Evolutionary conservation across 2,329 filamentous ascomycete species (phyloP).

Genomic region (Tolypocladium album): DNA sequence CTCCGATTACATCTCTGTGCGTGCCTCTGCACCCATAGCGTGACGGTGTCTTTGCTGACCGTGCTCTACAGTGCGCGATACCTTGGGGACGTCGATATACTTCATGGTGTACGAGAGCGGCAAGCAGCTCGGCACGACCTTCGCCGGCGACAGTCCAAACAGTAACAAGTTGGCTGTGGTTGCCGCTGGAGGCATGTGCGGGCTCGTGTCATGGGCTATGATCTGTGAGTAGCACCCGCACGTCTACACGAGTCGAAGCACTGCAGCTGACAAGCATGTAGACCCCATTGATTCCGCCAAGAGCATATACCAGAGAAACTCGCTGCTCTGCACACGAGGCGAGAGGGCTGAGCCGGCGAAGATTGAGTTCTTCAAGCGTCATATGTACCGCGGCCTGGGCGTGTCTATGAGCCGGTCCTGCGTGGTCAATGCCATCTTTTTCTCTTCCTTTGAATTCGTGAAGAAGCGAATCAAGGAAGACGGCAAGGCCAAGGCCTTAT

Average conservation of each 20-base stretch:
- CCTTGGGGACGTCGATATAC: constrained; percentile 73
- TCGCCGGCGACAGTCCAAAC: constrained; percentile 59
- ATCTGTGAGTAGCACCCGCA: constrained; percentile 43
- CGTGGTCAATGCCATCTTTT: constrained; percentile 80
- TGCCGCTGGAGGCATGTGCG: constrained; percentile 68
- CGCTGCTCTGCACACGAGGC: constrained; percentile 58
- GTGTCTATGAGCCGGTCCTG: constrained; percentile 78
- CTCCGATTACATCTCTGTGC: constrained; percentile 68
- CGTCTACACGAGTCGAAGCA: background rate
- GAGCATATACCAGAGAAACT: constrained; percentile 75
- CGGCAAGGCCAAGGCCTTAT: constrained; percentile 8
- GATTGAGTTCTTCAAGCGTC: constrained; percentile 65
- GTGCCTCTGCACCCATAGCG: constrained; percentile 17
- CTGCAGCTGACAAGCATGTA: constrained; percentile 13
- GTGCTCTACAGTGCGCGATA: constrained; percentile 56
- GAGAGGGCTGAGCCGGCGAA: constrained; percentile 52
- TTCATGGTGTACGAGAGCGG: constrained; percentile 84
- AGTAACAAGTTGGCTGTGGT: constrained; percentile 72
- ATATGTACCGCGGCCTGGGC: constrained; percentile 74
- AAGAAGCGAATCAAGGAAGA: constrained; percentile 58
- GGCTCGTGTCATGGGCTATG: constrained; percentile 72
- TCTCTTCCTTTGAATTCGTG: constrained; percentile 75
- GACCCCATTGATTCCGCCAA: constrained; percentile 73
- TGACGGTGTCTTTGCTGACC: constrained; percentile 4
- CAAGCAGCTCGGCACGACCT: constrained; percentile 71